Percentiles rank a stretch among this genome's conserved stretches.
Conservation (phyloP, 441 rosid genomes). For the Macaranga tanarius region DNA sequence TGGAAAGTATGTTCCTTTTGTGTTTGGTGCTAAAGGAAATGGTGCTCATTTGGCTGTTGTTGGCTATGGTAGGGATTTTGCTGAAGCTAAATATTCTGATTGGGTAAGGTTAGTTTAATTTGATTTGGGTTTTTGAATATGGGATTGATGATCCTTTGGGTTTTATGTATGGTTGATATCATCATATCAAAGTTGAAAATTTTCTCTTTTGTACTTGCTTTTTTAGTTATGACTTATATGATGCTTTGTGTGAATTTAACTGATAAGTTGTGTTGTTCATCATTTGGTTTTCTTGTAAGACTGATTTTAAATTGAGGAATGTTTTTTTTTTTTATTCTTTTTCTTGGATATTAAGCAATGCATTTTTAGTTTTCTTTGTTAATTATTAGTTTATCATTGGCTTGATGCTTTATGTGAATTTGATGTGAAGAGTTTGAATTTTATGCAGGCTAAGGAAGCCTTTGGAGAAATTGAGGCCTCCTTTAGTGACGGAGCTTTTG, state of each 20-base stretch:
- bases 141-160: neutral
- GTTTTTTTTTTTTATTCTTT: neutral
- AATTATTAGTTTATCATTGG: neutral
- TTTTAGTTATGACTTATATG: neutral
- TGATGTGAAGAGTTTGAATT: constrained; percentile 19
- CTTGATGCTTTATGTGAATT: neutral
- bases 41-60: constrained; percentile 74
- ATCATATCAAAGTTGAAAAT: neutral
- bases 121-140: neutral
- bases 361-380: neutral
- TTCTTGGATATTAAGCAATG: neutral
- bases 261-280: no score
- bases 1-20: constrained; percentile 48
- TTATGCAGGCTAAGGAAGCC: constrained; percentile 65
- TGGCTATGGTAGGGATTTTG: constrained; percentile 63
- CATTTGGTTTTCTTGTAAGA: no score
- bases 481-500: constrained; percentile 65
- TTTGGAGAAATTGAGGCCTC: constrained; percentile 74
- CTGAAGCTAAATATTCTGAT: constrained; percentile 74
- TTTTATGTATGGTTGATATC: neutral
- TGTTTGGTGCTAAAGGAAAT: constrained; percentile 45
- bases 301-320: no score
- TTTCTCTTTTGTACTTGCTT: neutral
- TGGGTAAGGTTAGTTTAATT: constrained; percentile 69
- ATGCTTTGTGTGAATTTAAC: no score